Base-by-base conservation (phyloP, 352 stramenopile species). In the Pythium scleroteichum region DNA sequence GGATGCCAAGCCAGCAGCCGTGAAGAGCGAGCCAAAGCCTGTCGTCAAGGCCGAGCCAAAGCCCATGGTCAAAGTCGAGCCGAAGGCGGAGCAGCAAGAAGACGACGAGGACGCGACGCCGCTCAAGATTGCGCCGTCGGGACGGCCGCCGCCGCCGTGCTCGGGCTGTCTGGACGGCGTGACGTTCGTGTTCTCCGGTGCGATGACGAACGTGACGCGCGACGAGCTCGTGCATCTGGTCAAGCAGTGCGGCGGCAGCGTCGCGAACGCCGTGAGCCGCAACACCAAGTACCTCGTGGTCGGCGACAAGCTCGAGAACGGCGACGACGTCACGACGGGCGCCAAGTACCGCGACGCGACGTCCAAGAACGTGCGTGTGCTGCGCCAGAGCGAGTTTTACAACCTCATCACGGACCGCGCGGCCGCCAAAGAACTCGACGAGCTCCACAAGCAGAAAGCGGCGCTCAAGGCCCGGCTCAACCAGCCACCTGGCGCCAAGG, bases 321-420 rank as follows among this genome's bases (percentile, higher is more conserved):
- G 87, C 26, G 82, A 76, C 8, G 68, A 87, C 20, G 71, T 94
- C 17, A 67, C 69, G 2, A 51, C 69, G 2, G 68, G 82, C 35
- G 51, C 58, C 56, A 99, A 99, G 72, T 98, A 97, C 76, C 88
- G 87, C 53, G 92, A 97, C 45, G 92, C 90, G 12, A 58, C 87
- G 22, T 78, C 73, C 2, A 93, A 94, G 59, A 91, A 94, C 61
- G 78, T 92, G n/a, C 75, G 82, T 33, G 78, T 95, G 26, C 49
- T 96, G 54, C 88, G 82, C n/a, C 85, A 96, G 61, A 90, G 88
- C 44, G 78, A 93, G 61, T 94, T 94, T 47, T 95, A 79, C 69
- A 94, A 95, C 52, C 65, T 95, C 19, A 91, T 94, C 49, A 85
- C 82, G 0, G 85, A 95, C 27, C 69, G 72, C 8, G 62, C 83